Base-by-base conservation (phyloP, 2,329 filamentous ascomycete genomes). In the Xylariaceae sp. region DNA sequence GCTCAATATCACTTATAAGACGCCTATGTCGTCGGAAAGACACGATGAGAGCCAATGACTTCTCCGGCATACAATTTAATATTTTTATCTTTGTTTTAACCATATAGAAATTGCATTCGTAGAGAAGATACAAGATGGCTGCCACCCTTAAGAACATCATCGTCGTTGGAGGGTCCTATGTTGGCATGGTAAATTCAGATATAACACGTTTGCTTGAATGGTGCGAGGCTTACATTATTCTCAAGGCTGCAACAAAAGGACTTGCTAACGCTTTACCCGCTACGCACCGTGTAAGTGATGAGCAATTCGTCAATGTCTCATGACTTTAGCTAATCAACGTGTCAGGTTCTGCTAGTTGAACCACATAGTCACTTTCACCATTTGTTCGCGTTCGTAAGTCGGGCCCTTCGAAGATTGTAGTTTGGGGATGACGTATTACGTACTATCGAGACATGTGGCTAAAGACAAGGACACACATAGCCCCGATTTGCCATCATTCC, bases 301-400 rank as follows among this genome's bases (percentile, higher is more conserved):
- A 11, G 5, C 27, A 6, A 2, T 35, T 10, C 18, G 18, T 39
- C 32, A 18, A 18, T 9, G 11, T 17, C 5, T 11, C 11, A 15
- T 11, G 35, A n/a, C n/a, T n/a, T 41, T 30, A 42, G 27, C 36
- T 38, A 30, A 38, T 2, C 18, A 14, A 30, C 15, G 11, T n/a
- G 6, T 43, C 18, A 67, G 65, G 58, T 67, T 5, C 56, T 77
- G 1, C 55, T 77, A 3, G 63, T 78, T 30, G 75, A 79, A 55
- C 73, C 71, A 39, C 75, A 76, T 52, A 72, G 68, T 9, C 75
- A 78, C 53, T 75, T 77, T 51, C 70, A 78, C 49, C 73, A 75
- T 49, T 64, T 74, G 1, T 78, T 75, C 55, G 68, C 68, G 7
- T 75, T 78, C 50, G 64, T 67, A 58, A 54, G 63, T 51, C 15